Percentiles rank a stretch among this genome's conserved stretches.
Evolutionary conservation across 805 yeast genomes (phyloP).

Genomic region (Yamadazyma takamatsuzukensis): DNA sequence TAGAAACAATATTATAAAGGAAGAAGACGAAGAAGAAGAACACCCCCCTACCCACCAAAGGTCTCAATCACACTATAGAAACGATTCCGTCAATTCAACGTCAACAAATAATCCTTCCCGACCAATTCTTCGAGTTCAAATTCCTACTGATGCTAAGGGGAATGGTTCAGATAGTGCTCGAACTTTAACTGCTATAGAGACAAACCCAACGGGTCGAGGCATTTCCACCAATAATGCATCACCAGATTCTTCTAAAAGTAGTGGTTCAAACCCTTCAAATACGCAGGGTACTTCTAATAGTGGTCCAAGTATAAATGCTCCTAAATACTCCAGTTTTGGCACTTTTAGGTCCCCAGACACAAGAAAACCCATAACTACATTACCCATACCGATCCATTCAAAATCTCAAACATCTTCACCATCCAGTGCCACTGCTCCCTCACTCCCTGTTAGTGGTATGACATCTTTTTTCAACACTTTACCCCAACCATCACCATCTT

Average conservation of each 20-base stretch:
- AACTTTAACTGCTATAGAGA: constrained; percentile 43
- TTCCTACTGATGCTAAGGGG: constrained; percentile 49
- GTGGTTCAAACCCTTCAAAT: constrained; percentile 1
- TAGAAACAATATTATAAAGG: constrained; percentile 10
- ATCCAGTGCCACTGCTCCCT: constrained; percentile 36
- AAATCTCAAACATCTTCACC: constrained; percentile 42
- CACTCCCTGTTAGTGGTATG: constrained; percentile 23
- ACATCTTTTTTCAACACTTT: constrained; percentile 21
- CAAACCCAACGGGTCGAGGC: too few species aligned
- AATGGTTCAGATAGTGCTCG: constrained; percentile 35
- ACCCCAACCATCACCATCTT: constrained; percentile 21
- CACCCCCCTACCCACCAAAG: not conserved
- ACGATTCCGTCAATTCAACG: constrained; percentile 5
- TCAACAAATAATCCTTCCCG: constrained; percentile 26
- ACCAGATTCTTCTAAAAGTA: constrained; percentile 7
- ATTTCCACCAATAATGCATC: constrained; percentile 5
- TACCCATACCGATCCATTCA: constrained; percentile 32
- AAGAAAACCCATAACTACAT: constrained; percentile 25
- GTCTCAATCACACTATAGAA: constrained; percentile 2
- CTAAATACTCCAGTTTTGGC: constrained; percentile 17
- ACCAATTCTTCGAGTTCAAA: constrained; percentile 62
- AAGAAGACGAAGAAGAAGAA: constrained; percentile 14
- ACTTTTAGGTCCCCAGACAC: constrained; percentile 28
- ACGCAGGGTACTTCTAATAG: not conserved
- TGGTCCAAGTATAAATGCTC: constrained; percentile 15